Conservation (phyloP, 2,329 filamentous ascomycete species). For the Pseudogymnoascus sp. region DNA sequence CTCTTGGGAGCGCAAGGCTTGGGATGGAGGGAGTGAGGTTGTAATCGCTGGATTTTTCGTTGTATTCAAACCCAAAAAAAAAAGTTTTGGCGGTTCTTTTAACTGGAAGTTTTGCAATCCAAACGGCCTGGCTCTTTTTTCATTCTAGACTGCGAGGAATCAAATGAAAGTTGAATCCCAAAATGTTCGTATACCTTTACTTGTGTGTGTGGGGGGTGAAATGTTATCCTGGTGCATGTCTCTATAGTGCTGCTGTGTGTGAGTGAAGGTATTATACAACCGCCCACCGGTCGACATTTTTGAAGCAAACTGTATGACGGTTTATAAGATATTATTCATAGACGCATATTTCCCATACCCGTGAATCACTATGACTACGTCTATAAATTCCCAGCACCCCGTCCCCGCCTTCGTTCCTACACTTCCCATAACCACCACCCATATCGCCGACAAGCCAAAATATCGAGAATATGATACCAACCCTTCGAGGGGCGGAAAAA, state of each 20-base stretch:
- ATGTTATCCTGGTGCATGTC: background rate
- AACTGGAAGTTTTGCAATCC: background rate
- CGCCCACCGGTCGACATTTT: background rate
- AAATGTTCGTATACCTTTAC: background rate
- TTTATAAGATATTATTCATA: background rate
- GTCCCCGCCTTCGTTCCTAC: background rate
- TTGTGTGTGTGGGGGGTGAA: background rate
- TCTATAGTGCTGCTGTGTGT: background rate
- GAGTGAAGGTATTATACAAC: background rate
- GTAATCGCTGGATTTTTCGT: conserved; percentile 1
- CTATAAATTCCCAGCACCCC: background rate
- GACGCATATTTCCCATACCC: background rate
- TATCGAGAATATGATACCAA: background rate
- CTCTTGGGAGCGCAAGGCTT: conserved; percentile 4
- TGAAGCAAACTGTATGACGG: background rate
- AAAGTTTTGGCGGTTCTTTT: background rate
- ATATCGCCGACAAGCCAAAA: background rate
- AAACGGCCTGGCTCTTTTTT: background rate
- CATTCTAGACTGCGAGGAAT: background rate
- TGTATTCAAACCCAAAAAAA: background rate
- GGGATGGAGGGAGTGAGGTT: background rate
- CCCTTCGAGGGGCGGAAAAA: no score
- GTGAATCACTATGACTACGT: background rate
- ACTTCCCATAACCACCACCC: background rate
- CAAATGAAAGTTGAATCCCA: background rate